A percentile compares a stretch with the other conserved stretches of the same genome.
Conservation (phyloP, 345 rosid genomes). For the Passiflora organensis region DNA sequence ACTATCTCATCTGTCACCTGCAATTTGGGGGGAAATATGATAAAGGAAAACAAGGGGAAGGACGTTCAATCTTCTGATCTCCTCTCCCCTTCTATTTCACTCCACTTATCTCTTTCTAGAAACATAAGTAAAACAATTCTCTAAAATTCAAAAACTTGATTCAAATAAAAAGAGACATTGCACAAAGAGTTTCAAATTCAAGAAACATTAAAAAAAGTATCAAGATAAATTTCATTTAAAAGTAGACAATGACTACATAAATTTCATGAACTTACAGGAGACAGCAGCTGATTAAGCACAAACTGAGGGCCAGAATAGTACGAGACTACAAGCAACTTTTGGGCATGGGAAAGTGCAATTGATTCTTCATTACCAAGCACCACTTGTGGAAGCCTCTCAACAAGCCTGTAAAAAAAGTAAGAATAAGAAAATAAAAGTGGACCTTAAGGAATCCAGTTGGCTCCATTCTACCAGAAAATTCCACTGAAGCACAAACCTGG, state of each 20-base stretch:
- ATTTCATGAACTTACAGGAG: constrained; percentile 56
- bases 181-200: no score
- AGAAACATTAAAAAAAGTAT: no score
- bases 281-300: constrained; percentile 63
- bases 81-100: no score
- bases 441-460: constrained; percentile 6
- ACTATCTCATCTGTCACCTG: no score
- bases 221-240: no score
- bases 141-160: no score
- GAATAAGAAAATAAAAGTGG: constrained; percentile 4
- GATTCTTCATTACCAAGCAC: constrained; percentile 70
- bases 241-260: neutral
- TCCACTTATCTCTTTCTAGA: no score
- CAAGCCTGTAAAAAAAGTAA: constrained; percentile 39
- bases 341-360: constrained; percentile 62
- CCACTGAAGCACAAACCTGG: constrained; percentile 47
- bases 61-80: no score
- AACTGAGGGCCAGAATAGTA: constrained; percentile 82
- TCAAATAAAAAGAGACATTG: no score
- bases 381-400: constrained; percentile 83
- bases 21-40: no score
- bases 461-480: constrained; percentile 1
- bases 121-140: no score
- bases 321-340: constrained; percentile 65
- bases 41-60: no score